Evolutionary conservation across 202 grass and related monocot species (phyloP), one percentile per base, ranked within the genome.

Genomic region (Panicum hallii): DNA sequence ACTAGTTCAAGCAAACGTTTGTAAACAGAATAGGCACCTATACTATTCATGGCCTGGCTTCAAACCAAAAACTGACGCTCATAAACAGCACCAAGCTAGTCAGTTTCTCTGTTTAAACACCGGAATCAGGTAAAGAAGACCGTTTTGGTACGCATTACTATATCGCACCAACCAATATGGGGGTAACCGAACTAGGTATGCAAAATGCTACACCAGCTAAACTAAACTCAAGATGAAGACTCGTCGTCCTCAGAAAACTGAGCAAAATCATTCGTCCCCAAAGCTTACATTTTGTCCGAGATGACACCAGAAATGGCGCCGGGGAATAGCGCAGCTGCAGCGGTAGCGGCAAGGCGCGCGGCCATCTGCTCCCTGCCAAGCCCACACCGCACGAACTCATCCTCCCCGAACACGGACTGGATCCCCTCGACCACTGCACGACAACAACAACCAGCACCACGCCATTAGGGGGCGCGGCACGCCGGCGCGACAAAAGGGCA

Each of bases 331-430:
- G 77, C 85, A 48, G 83, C 55, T 3, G 77, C 82, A 44, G 87
- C 49, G 2, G 79, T 83, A 5, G 47, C 71, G 6, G 88, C 82
- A 80, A 99, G 90, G 54, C 83, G 63, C 56, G 84, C 75, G 8
- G 86, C 90, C 86, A 90, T 99, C 77, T 91, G 88, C 67, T 94
- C 93, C 84, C 88, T 86, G 20, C 88, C 86, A 32, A 90, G 83
- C 64, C 93, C 88, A 57, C 90, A 96, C 30, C 81, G 88, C 75
- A 11, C 53, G 26, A 88, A 94, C n/a, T 96, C 97, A 42, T 88
- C 84, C 88, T 99, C 97, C 52, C 97, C 97, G 77, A 88, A 99
- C 30, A 94, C 69, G 32, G 87, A 88, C 8, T 92, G 88, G 73
- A 99, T 67, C 20, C 93, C 97, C 64, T 90, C 91, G 72, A 80